These are phyloP conservation scores for Piromyces finnis DNA, from an alignment of 192 early-diverging fungal species.

Conservation along the genomic window DNA sequence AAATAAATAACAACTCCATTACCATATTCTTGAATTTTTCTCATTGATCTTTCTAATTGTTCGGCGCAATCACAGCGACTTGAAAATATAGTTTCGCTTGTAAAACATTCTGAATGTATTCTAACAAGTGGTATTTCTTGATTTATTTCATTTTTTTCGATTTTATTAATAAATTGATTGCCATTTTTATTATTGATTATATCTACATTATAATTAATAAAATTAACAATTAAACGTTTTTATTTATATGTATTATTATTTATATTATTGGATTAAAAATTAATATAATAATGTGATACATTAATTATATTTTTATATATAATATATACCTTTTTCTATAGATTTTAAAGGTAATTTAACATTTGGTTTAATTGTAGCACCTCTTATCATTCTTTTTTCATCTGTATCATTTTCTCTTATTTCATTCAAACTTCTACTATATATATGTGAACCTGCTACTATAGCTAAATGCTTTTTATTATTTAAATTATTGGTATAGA, in stretches of 20 bases:
- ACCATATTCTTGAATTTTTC: conserved; percentile 62
- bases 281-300: too few relatives aligned
- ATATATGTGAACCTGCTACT: conserved; percentile 75
- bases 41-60: conserved; percentile 82
- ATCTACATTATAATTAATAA: too few relatives aligned
- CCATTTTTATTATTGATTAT: too few relatives aligned
- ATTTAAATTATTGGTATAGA: conserved; percentile 72
- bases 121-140: conserved; percentile 51
- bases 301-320: too few relatives aligned
- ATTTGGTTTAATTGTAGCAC: conserved; percentile 25
- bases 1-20: conserved; percentile 89
- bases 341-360: background rate
- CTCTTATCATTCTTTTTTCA: conserved; percentile 59
- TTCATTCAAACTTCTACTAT: conserved; percentile 44
- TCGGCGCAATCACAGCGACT: conserved; percentile 90
- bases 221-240: too few relatives aligned
- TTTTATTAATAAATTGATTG: conserved; percentile 1
- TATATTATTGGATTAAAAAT: too few relatives aligned
- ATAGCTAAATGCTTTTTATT: conserved; percentile 85
- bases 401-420: conserved; percentile 50
- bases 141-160: background rate
- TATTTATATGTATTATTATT: too few relatives aligned
- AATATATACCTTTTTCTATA: background rate
- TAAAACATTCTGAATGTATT: conserved; percentile 95
- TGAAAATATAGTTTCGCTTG: conserved; percentile 82